Conservation (phyloP, 139 green algal species). For the Gonium pectorale region DNA sequence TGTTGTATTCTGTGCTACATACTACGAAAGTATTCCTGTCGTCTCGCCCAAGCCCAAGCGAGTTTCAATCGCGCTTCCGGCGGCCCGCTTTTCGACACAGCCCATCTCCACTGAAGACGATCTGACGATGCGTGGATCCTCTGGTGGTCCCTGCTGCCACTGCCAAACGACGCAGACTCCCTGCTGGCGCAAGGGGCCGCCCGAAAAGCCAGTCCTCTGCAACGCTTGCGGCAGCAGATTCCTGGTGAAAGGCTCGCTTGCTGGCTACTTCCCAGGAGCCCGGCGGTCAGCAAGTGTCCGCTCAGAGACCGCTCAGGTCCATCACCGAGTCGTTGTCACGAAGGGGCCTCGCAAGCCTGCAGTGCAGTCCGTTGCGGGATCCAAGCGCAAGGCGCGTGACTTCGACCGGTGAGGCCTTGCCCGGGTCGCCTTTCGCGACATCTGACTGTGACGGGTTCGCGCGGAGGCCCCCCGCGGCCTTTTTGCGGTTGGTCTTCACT, state of each 20-base stretch:
- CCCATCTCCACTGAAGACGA: not conserved
- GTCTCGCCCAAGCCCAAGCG: too few species aligned
- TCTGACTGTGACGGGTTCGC: too few species aligned
- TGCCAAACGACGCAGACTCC: slow-evolving; percentile 20
- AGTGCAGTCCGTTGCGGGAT: not conserved
- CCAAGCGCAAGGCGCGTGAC: slow-evolving; percentile 19
- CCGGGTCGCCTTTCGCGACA: too few species aligned
- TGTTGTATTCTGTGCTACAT: too few species aligned
- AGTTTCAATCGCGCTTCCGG: not conserved
- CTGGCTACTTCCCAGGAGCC: slow-evolving; percentile 43
- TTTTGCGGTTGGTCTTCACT: slow-evolving; percentile 14
- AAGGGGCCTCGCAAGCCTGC: not conserved
- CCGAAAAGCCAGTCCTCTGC: slow-evolving; percentile 56
- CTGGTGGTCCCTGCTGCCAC: slow-evolving; percentile 17
- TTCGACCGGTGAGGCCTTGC: slow-evolving; percentile 20
- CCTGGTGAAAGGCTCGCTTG: slow-evolving; percentile 49
- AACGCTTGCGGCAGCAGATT: slow-evolving; percentile 57
- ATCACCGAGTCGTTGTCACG: slow-evolving; percentile 1
- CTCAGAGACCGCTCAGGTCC: not conserved
- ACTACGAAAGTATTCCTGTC: too few species aligned
- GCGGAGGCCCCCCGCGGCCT: too few species aligned
- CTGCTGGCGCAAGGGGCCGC: slow-evolving; percentile 43
- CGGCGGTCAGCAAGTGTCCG: not conserved
- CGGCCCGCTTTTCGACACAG: not conserved
- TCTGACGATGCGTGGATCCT: slow-evolving; percentile 8